These are phyloP conservation scores for Heritiera littoralis DNA, from an alignment of 345 rosid genomes.

Conservation along the genomic window DNA sequence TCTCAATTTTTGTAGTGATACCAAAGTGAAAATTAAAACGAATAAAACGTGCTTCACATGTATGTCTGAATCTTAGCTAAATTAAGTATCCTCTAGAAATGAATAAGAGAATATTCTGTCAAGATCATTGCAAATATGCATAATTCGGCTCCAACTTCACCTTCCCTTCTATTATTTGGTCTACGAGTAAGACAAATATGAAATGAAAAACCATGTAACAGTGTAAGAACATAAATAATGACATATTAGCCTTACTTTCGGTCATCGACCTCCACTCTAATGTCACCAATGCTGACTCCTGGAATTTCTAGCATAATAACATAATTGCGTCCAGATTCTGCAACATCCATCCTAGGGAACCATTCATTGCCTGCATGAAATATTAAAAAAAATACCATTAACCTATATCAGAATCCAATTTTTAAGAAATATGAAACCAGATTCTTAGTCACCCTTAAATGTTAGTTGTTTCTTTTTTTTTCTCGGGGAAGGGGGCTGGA, in stretches of 20 bases:
- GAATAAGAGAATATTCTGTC: not conserved
- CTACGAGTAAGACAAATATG: not conserved
- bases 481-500: not conserved
- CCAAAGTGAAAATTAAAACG: not conserved
- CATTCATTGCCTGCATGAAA: conserved; percentile 47
- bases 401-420: not conserved
- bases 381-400: not conserved
- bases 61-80: not conserved
- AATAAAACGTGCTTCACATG: not conserved
- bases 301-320: conserved; percentile 68
- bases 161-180: not conserved
- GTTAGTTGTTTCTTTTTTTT: not conserved
- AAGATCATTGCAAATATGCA: not conserved
- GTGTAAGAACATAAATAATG: conserved; percentile 1
- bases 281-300: conserved; percentile 58
- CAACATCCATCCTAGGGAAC: conserved; percentile 71
- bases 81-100: not conserved
- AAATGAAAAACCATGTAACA: not conserved
- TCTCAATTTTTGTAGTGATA: too few relatives aligned
- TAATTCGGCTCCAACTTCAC: not conserved
- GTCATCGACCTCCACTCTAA: conserved; percentile 74
- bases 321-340: conserved; percentile 49
- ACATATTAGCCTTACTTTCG: conserved; percentile 39
- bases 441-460: conserved; percentile 7
- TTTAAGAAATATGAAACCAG: not conserved